Conservation (phyloP, 352 stramenopile species). For the Phytophthora agathidicida region DNA sequence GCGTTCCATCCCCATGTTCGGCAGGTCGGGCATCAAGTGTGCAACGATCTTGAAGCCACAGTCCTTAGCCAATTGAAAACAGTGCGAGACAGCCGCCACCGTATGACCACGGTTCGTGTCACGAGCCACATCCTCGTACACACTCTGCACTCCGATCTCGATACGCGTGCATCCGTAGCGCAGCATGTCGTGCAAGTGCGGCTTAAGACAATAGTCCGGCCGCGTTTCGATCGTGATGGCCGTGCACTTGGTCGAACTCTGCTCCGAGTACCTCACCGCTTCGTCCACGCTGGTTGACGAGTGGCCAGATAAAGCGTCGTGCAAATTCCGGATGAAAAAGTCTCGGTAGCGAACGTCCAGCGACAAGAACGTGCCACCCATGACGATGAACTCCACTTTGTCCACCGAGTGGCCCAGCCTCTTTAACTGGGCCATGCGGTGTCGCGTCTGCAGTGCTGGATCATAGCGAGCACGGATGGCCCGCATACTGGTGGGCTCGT, state of each 20-base stretch:
- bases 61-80: constrained; percentile 90
- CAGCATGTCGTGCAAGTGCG: constrained; percentile 97
- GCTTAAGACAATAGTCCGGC: constrained; percentile 97
- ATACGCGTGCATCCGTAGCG: constrained; percentile 97
- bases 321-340: constrained; percentile 96
- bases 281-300: constrained; percentile 91
- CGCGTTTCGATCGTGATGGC: constrained; percentile 98
- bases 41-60: constrained; percentile 98
- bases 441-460: constrained; percentile 93
- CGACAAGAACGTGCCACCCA: constrained; percentile 97
- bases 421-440: constrained; percentile 90
- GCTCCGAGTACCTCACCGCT: constrained; percentile 94
- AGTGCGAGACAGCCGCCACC: constrained; percentile 89
- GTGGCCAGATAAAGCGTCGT: constrained; percentile 96
- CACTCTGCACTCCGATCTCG: constrained; percentile 97
- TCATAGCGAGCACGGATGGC: constrained; percentile 96
- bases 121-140: constrained; percentile 94
- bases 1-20: constrained; percentile 96
- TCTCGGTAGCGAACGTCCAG: constrained; percentile 95
- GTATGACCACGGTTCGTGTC: constrained; percentile 96
- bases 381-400: constrained; percentile 98
- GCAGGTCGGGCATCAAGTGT: constrained; percentile 98
- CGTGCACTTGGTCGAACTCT: constrained; percentile 85
- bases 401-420: constrained; percentile 94
- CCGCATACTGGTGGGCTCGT: constrained; percentile 97